A percentile compares a stretch with the other conserved stretches of the same genome.
Conservation (phyloP, 2,329 filamentous ascomycete species). For the Curvularia eragrostidis region DNA sequence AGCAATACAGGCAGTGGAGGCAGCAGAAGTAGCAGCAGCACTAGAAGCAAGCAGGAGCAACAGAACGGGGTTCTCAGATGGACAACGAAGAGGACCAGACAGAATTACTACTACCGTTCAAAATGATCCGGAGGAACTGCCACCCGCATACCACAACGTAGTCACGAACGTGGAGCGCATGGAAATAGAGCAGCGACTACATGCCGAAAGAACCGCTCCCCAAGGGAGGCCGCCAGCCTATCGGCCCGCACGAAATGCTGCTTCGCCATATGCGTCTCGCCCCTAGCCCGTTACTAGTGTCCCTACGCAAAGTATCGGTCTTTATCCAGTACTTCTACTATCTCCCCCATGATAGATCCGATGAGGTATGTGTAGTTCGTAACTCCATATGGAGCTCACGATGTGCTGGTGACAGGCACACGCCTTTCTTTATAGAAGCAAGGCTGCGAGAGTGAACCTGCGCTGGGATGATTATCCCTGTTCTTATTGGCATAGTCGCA, state of each 20-base stretch:
- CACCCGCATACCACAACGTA: conserved; percentile 12
- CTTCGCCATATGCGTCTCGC: not conserved
- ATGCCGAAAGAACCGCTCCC: not conserved
- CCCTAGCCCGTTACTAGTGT: not conserved
- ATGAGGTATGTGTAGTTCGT: not conserved
- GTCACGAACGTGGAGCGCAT: conserved; percentile 3
- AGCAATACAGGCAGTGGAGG: no score
- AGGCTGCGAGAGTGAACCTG: not conserved
- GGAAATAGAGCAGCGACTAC: not conserved
- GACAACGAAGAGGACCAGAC: not conserved
- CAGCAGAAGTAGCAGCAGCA: not conserved
- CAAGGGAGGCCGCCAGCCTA: conserved; percentile 6
- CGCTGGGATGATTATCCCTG: not conserved
- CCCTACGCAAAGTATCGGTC: not conserved
- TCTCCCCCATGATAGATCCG: not conserved
- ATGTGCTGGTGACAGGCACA: not conserved
- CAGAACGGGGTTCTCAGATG: not conserved
- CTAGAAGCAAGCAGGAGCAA: not conserved
- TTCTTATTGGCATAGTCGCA: not conserved
- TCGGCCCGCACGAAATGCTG: not conserved
- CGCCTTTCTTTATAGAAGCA: not conserved
- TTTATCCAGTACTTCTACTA: conserved; percentile 3
- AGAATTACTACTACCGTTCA: not conserved
- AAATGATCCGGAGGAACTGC: not conserved
- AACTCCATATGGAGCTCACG: no score